Evolutionary conservation across 208 protist genomes (phyloP).

Genomic region (Naegleria fowleri): DNA sequence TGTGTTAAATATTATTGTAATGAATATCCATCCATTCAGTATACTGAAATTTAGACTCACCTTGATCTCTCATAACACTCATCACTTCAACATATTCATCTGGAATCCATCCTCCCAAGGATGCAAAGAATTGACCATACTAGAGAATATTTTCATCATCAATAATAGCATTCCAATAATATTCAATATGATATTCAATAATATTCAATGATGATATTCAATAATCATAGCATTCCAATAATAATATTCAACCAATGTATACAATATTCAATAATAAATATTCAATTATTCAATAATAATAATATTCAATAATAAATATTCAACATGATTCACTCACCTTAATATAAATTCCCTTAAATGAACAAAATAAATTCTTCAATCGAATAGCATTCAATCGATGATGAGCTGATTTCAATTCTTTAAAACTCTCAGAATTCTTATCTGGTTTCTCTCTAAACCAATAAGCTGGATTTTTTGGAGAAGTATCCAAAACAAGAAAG

Average conservation of each 20-base stretch:
- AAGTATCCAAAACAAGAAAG: not conserved
- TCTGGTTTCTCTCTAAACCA: not conserved
- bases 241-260: too few species aligned
- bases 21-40: too few species aligned
- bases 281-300: too few species aligned
- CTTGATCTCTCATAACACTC: constrained; percentile 48
- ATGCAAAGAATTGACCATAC: constrained; percentile 47
- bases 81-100: constrained; percentile 43
- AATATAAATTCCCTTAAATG: constrained; percentile 38
- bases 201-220: too few species aligned
- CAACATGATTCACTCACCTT: too few species aligned
- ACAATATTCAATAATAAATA: too few species aligned
- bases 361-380: not conserved
- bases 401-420: not conserved
- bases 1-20: too few species aligned
- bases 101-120: constrained; percentile 48
- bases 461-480: not conserved
- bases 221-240: too few species aligned
- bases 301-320: too few species aligned
- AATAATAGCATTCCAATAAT: too few species aligned
- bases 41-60: too few species aligned
- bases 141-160: not conserved
- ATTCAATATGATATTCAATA: too few species aligned
- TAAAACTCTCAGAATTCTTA: not conserved
- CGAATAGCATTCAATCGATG: not conserved